Percentiles rank a stretch among this genome's conserved stretches.
Evolutionary conservation across 345 rosid species (phyloP).

Genomic region (Sonneratia caseolaris): DNA sequence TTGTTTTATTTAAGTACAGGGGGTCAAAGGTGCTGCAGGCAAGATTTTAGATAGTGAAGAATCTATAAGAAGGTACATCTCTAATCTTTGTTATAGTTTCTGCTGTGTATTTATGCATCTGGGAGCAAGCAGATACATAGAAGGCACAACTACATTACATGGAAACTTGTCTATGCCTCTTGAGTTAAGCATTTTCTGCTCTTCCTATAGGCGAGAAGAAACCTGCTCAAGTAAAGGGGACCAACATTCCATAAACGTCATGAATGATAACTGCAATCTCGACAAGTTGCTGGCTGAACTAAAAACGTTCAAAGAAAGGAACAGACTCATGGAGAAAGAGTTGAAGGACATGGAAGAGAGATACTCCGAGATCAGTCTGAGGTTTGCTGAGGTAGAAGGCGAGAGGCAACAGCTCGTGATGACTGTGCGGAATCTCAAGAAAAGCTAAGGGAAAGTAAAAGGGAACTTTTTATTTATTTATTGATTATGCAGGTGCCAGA

Average conservation of each 20-base stretch:
- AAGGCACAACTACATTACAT: background rate
- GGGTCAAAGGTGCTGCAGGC: conserved; percentile 1
- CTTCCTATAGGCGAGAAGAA: conserved; percentile 25
- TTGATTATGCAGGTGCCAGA: background rate
- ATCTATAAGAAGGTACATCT: conserved; percentile 1
- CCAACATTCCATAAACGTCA: conserved; percentile 6
- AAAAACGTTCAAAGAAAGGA: conserved; percentile 46
- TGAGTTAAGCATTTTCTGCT: background rate
- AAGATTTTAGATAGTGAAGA: background rate
- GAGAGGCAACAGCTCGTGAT: conserved; percentile 87
- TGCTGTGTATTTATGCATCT: background rate
- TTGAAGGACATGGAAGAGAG: conserved; percentile 90
- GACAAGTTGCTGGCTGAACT: conserved; percentile 33
- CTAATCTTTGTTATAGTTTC: background rate
- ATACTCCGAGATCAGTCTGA: conserved; percentile 83
- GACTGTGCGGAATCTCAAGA: conserved; percentile 68
- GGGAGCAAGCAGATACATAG: background rate
- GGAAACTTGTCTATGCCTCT: background rate
- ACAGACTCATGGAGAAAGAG: conserved; percentile 65
- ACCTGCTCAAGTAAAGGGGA: conserved; percentile 8
- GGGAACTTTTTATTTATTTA: background rate
- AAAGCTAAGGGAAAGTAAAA: conserved; percentile 18
- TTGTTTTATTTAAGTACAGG: conserved; percentile 4
- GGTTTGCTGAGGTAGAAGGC: conserved; percentile 95
- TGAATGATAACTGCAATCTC: conserved; percentile 22